Base-by-base conservation (phyloP, 2,329 filamentous ascomycete species). In the Penicillium concentricum region DNA sequence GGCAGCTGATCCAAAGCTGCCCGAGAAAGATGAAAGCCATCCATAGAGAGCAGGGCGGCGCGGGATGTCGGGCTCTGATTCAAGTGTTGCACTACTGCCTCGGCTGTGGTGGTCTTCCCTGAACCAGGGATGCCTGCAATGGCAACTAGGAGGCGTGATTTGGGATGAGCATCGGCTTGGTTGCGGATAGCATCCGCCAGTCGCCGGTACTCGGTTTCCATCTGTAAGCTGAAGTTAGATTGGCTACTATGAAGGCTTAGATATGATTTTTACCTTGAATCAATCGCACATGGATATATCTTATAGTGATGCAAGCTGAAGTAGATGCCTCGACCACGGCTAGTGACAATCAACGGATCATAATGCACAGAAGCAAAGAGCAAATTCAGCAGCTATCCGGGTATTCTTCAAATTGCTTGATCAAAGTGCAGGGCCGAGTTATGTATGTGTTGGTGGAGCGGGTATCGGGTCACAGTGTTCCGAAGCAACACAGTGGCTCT, bases 1-100 rank as follows among this genome's bases (percentile, higher is more conserved):
- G 71, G 70, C 10, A 76, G 61, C 4, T 52, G 51, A 44, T 74
- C 69, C 8, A 76, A 60, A 16, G 57, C 58, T 18, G 62, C 58
- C 12, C 70, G 65, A 2, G 72, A 61, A 12, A 70, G 61, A 57
- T 76, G 74, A 51, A 75, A 76, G 15, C 74, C 74, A 47, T 76
- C 74, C 72, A 76, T 73, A 8, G 72, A 69, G 8, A 75, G 59
- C 1, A 69, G 59, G 1, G 63, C 58, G 0, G 70, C 63, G 8
- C 51, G 58, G 0, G 47, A 41, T 1, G 28, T 24, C 0, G 53
- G n/a, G 22, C 49, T 39, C 6, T 52, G 26, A 35, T 72, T 72
- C 6, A 74, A 50, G 3, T 61, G 62, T n/a, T 57, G 54, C 1
- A 69, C 68, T 6, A 73, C 62, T 2, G 65, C 65, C 7, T 61